Base-by-base conservation (phyloP, 148 eudicot species). In the Persicaria maculosa region DNA sequence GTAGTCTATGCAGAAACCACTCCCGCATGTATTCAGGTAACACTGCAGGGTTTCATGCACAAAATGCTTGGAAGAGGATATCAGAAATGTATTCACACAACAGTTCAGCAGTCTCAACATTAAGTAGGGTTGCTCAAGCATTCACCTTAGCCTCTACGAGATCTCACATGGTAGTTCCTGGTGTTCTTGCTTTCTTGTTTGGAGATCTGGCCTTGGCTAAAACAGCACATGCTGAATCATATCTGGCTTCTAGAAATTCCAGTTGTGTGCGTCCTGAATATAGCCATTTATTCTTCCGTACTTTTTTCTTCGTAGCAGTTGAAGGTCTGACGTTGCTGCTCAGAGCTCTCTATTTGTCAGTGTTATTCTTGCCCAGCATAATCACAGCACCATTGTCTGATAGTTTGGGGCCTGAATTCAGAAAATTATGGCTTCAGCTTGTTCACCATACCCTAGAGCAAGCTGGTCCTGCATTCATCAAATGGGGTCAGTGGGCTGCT, bases 401-500 rank as follows among this genome's bases (percentile, higher is more conserved):
- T 71, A 78, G 76, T 72, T 78, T 83, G 45, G 86, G 86, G 8
- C 81, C 82, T 44, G 77, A 80, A 46, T 83, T 75, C 48, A 80
- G 83, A 83, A 80, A 80, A 73, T 1, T 75, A 7, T 83, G 86
- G 83, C 81, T 80, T 50, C 83, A 80, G 43, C 68, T 83, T 77
- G 65, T 83, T n/a, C 86, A 78, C 74, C 80, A 47, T 73, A 83
- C 83, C 58, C 73, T 83, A 44, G 83, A 79, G 73, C 67, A 72
- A 68, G 86, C 81, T 19, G 86, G 86, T 55, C 86, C 86, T 53
- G 86, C 83, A 46, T 83, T 83, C 74, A 83, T 83, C 31, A 83
- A 83, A 80, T 83, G 83, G 86, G 86, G 83, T 50, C 86, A 83
- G 71, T 83, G 86, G 83, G 83, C 86, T 10, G 81, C 86, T 65